Conservation (phyloP, 805 yeast species). For the Yarrowia sp. region DNA sequence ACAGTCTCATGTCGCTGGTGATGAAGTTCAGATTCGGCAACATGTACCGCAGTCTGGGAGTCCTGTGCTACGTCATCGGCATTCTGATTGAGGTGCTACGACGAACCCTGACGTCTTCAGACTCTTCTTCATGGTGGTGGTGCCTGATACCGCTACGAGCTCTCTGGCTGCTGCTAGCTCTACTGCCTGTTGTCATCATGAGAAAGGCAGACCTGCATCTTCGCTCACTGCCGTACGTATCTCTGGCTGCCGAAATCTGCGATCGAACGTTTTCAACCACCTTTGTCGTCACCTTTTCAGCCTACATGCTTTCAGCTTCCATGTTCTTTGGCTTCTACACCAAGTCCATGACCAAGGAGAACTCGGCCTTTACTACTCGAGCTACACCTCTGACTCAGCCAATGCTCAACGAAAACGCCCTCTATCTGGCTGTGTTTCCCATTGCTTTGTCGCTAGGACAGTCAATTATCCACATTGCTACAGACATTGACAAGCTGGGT, state of each 20-base stretch:
- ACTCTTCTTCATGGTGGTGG: constrained; percentile 20
- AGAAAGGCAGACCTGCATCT: constrained; percentile 30
- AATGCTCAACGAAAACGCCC: constrained; percentile 24
- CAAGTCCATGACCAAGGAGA: constrained; percentile 14
- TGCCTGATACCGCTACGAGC: constrained; percentile 13
- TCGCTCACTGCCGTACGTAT: constrained; percentile 27
- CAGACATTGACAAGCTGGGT: constrained; percentile 20
- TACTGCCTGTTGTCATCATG: constrained; percentile 28
- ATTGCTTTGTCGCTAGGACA: constrained; percentile 9
- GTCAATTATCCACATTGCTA: not conserved
- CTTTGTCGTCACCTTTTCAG: not conserved
- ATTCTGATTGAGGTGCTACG: not conserved
- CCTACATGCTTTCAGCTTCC: not conserved
- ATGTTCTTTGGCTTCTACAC: constrained; percentile 16
- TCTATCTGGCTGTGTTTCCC: constrained; percentile 15
- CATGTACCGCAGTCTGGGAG: constrained; percentile 17
- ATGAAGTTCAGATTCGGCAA: constrained; percentile 15
- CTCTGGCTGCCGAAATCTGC: constrained; percentile 9
- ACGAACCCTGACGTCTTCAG: not conserved
- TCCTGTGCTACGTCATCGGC: constrained; percentile 12
- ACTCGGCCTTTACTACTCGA: not conserved
- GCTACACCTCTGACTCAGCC: constrained; percentile 2
- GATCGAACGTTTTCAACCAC: constrained; percentile 22
- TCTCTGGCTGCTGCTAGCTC: constrained; percentile 15
- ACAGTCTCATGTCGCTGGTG: constrained; percentile 11